Conservation (phyloP, 768 basidiomycete species). For the Lactarius vividus region DNA sequence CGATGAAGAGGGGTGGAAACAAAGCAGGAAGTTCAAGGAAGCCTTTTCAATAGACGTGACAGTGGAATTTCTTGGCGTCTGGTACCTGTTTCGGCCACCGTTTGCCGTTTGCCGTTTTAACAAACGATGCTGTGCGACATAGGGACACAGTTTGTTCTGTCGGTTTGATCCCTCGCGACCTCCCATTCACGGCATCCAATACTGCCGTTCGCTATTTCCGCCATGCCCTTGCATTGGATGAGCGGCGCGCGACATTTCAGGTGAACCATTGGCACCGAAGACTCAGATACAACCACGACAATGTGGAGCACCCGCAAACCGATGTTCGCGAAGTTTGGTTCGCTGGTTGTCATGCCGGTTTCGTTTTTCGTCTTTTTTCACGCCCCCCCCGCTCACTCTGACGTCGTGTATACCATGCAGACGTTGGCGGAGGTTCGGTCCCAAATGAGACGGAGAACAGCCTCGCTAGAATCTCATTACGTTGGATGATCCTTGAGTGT, state of each 20-base stretch:
- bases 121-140: constrained; percentile 13
- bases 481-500: constrained; percentile 54
- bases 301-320: constrained; percentile 41
- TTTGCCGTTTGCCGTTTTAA: not conserved
- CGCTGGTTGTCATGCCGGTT: constrained; percentile 68
- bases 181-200: constrained; percentile 67
- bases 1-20: constrained; percentile 57
- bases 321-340: constrained; percentile 82
- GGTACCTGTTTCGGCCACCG: constrained; percentile 34
- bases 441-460: constrained; percentile 53
- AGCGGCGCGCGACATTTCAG: constrained; percentile 59
- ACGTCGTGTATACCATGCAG: constrained; percentile 37
- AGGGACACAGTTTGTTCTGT: constrained; percentile 75
- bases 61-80: constrained; percentile 72
- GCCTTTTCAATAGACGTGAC: constrained; percentile 71
- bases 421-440: constrained; percentile 76
- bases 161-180: constrained; percentile 56
- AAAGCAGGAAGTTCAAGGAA: constrained; percentile 67
- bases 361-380: constrained; percentile 24
- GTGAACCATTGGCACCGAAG: constrained; percentile 30
- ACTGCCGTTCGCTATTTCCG: constrained; percentile 61
- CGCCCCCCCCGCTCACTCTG: not conserved
- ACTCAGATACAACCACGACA: constrained; percentile 40
- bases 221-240: constrained; percentile 69
- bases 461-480: constrained; percentile 67